A percentile compares a stretch with the other conserved stretches of the same genome.
phyloP scores from a whole-genome alignment of 225 moss, liverwort and hornwort species.

The Polytrichum formosum region DNA sequence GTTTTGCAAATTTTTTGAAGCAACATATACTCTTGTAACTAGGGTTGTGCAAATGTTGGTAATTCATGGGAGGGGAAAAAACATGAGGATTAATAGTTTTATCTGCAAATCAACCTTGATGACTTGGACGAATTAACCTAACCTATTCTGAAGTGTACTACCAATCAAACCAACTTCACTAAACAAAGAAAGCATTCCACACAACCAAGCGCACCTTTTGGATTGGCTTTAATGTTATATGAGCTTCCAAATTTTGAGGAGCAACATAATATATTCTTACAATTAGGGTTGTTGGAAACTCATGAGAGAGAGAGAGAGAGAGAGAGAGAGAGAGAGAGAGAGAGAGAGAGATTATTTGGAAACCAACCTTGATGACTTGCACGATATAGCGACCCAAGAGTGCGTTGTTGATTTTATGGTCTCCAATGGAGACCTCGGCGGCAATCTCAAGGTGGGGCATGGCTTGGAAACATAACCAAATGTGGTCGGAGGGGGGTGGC shows the following conservation, averaged over 20 bases:
- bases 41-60: too few relatives aligned
- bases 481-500: background rate
- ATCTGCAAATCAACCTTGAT: too few relatives aligned
- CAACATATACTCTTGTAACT: too few relatives aligned
- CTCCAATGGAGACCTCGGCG: background rate
- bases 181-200: too few relatives aligned
- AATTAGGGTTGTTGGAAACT: background rate
- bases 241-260: background rate
- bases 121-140: too few relatives aligned
- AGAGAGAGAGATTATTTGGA: background rate
- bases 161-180: too few relatives aligned
- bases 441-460: background rate
- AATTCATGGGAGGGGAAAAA: too few relatives aligned
- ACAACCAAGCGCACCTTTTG: too few relatives aligned
- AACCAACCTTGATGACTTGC: background rate
- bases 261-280: background rate
- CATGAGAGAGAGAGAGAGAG: background rate
- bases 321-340: background rate
- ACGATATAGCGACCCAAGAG: background rate
- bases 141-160: too few relatives aligned
- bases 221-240: background rate
- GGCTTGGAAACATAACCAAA: background rate
- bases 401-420: conserved; percentile 2
- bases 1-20: too few relatives aligned
- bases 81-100: too few relatives aligned